Conservation (phyloP, 2,329 filamentous ascomycete genomes). For the Hymenoscyphus fructigenus region DNA sequence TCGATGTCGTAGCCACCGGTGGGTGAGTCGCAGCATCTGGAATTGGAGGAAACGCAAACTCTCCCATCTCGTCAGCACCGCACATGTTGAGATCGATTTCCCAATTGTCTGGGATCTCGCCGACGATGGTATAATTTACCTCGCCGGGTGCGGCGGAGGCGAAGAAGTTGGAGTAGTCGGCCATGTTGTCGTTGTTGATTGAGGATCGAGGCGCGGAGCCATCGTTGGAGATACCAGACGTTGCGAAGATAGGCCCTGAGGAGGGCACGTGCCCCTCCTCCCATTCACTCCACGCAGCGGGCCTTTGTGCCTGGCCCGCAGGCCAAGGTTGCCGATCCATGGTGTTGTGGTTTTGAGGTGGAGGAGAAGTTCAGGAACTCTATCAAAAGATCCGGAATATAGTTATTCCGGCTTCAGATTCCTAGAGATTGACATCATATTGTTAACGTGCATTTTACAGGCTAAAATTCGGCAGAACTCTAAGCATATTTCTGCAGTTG, state of each 20-base stretch:
- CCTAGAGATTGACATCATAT: too few species aligned
- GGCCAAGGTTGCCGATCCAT: neutral
- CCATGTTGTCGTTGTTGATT: neutral
- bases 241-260: neutral
- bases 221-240: neutral
- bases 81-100: neutral
- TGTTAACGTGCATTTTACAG: too few species aligned
- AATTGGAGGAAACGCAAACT: neutral
- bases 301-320: neutral
- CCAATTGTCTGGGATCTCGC: neutral
- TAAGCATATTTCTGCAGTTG: too few species aligned
- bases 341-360: too few species aligned
- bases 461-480: too few species aligned
- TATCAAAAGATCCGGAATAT: too few species aligned
- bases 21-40: neutral
- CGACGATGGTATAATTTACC: neutral
- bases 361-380: too few species aligned
- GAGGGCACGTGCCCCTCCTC: neutral
- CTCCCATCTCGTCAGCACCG: neutral
- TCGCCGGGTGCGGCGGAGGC: neutral
- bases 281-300: neutral
- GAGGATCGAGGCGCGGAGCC: neutral
- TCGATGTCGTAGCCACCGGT: neutral
- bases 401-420: too few species aligned
- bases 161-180: neutral